A percentile compares a stretch with the other conserved stretches of the same genome.
Evolutionary conservation across 1,284 basidiomycete species (phyloP).

Genomic region (Heimioporus retisporus): DNA sequence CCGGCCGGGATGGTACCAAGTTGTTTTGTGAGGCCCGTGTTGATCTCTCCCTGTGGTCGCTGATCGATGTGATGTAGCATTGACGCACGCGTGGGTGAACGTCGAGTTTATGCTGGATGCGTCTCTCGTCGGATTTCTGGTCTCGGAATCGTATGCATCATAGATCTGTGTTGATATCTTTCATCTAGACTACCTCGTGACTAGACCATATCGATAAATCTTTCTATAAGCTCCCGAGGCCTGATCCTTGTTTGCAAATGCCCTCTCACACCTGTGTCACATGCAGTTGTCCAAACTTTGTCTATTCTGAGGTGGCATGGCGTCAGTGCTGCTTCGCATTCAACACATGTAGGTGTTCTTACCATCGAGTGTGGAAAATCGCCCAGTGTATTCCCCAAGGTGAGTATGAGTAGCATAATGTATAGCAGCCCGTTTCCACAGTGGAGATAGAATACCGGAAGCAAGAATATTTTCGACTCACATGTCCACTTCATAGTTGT

Average conservation of each 20-base stretch:
- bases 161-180: slow-evolving; percentile 25
- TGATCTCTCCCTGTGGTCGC: background rate
- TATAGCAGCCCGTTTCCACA: too few species aligned
- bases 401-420: too few species aligned
- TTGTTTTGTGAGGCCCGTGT: slow-evolving; percentile 79
- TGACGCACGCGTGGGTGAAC: slow-evolving; percentile 91
- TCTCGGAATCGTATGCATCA: slow-evolving; percentile 65
- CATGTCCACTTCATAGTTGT: slow-evolving; percentile 24
- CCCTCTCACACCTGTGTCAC: too few species aligned
- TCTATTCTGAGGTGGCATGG: too few species aligned
- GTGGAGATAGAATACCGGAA: slow-evolving; percentile 15
- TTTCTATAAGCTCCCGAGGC: too few species aligned
- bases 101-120: slow-evolving; percentile 94
- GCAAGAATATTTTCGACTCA: slow-evolving; percentile 24
- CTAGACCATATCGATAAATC: slow-evolving; percentile 4
- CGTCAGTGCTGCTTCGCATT: too few species aligned
- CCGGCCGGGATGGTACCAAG: slow-evolving; percentile 94
- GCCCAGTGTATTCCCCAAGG: too few species aligned
- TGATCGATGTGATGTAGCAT: slow-evolving; percentile 29
- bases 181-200: slow-evolving; percentile 3
- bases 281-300: too few species aligned
- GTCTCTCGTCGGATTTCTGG: slow-evolving; percentile 91
- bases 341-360: too few species aligned
- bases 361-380: too few species aligned
- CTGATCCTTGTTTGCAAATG: too few species aligned